Base-by-base conservation (phyloP, 345 rosid species). In the Xanthoceras sorbifolium region DNA sequence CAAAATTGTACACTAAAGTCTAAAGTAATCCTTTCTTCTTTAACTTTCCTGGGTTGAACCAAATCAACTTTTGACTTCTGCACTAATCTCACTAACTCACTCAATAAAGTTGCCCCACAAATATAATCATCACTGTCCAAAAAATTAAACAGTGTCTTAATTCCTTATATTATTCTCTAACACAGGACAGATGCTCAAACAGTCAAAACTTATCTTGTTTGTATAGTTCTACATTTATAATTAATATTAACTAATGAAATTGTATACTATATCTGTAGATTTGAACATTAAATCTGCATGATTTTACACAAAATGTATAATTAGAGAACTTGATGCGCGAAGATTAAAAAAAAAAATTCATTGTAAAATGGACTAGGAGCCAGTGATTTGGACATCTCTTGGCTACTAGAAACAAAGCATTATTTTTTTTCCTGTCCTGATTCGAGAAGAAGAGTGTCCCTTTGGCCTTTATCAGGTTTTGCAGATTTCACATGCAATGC, bases 1-100 rank as follows among this genome's bases (percentile, higher is more conserved):
- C 64, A 52, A 67, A 67, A 36, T 44, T 31, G 57, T 59, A 36
- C 46, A 57, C 62, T 20, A 57, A 9, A 57, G 28, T 57, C 62
- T 50, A 80, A 48, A 31, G 62, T 62, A 32, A 57, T 70, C 44
- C 64, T 67, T 78, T 44, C 25, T 34, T 4, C 68, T 46, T 71
- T 57, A 50, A 12, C 46, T 55, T 80, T 54, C n/a, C 20, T 71
- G 1, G 9, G 32, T 75, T 69, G 76, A 61, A 79, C 32, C 76
- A 31, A 52, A 61, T 22, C 28, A 44, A 59, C 83, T 64, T 80
- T 76, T 80, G 83, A 76, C 80, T 66, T 72, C 0, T 15, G 80
- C 38, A 23, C 32, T 22, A 60, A 48, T 31, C 18, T 29, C 23
- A n/a, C n/a, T n/a, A n/a, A n/a, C 46, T 42, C 46, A 14, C 29